Conservation (phyloP, 768 basidiomycete genomes). For the Rossbeevera mucosa region DNA sequence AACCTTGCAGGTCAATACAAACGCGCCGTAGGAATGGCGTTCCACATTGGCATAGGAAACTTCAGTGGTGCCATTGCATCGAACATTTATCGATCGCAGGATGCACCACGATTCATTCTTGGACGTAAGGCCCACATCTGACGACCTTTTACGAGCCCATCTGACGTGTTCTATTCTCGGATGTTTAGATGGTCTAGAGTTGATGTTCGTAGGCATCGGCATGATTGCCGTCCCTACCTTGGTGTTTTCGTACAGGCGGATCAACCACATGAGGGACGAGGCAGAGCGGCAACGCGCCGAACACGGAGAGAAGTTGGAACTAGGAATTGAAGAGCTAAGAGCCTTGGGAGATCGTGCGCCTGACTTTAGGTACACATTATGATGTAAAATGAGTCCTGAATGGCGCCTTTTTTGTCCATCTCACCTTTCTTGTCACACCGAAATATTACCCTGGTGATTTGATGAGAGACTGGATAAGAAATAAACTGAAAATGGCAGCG, state of each 20-base stretch:
- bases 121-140: background rate
- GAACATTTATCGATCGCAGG: constrained; percentile 56
- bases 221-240: background rate
- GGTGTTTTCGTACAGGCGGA: background rate
- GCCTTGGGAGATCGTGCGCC: background rate
- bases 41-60: constrained; percentile 53
- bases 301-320: background rate
- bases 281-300: background rate
- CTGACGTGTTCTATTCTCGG: background rate
- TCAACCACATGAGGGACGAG: background rate
- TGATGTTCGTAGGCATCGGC: background rate
- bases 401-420: background rate
- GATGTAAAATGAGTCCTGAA: background rate
- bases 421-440: background rate
- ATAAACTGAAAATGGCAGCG: background rate
- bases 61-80: constrained; percentile 60
- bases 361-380: background rate
- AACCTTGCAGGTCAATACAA: constrained; percentile 66
- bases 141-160: background rate
- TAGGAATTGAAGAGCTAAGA: background rate
- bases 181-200: background rate
- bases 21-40: constrained; percentile 60
- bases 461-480: background rate
- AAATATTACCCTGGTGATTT: background rate
- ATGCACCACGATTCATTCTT: constrained; percentile 26